phyloP scores from a whole-genome alignment of 2,329 filamentous ascomycete species.

The Drechslerella stenobrocha region DNA sequence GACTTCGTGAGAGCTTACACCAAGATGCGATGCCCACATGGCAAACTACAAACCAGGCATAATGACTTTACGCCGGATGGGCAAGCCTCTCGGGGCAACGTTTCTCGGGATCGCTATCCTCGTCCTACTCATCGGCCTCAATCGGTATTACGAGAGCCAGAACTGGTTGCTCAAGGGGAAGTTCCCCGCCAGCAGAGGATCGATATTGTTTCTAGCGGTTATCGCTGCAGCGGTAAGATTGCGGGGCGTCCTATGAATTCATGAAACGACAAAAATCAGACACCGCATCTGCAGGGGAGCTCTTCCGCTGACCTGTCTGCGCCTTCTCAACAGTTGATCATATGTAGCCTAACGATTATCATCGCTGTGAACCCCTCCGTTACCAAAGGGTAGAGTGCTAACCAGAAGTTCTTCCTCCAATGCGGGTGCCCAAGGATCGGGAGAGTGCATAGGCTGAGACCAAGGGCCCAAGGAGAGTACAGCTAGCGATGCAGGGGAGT shows the following conservation, averaged over 20 bases:
- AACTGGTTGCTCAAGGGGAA: slow-evolving; percentile 78
- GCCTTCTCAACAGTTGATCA: slow-evolving; percentile 28
- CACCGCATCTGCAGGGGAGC: neutral
- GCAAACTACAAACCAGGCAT: slow-evolving; percentile 51
- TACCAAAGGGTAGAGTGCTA: slow-evolving; percentile 18
- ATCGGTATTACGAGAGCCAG: slow-evolving; percentile 73
- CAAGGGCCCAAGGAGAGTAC: neutral
- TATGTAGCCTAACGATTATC: slow-evolving; percentile 38
- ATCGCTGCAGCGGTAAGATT: slow-evolving; percentile 59
- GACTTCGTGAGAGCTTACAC: slow-evolving; percentile 28
- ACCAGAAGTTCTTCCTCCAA: slow-evolving; percentile 4
- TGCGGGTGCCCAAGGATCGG: neutral
- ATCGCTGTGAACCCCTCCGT: slow-evolving; percentile 39
- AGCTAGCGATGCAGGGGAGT: neutral
- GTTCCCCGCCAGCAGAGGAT: slow-evolving; percentile 76
- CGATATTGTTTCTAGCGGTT: slow-evolving; percentile 69
- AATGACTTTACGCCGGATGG: slow-evolving; percentile 64
- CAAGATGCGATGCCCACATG: slow-evolving; percentile 47
- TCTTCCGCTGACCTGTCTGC: neutral
- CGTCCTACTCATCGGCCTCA: slow-evolving; percentile 74
- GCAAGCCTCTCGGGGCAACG: slow-evolving; percentile 73
- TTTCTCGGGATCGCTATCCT: slow-evolving; percentile 77
- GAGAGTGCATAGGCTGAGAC: neutral
- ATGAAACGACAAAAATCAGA: neutral
- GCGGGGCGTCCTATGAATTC: slow-evolving; percentile 2